phyloP scores from a whole-genome alignment of 257 asterid genomes.

The Forsythia viridissima region DNA sequence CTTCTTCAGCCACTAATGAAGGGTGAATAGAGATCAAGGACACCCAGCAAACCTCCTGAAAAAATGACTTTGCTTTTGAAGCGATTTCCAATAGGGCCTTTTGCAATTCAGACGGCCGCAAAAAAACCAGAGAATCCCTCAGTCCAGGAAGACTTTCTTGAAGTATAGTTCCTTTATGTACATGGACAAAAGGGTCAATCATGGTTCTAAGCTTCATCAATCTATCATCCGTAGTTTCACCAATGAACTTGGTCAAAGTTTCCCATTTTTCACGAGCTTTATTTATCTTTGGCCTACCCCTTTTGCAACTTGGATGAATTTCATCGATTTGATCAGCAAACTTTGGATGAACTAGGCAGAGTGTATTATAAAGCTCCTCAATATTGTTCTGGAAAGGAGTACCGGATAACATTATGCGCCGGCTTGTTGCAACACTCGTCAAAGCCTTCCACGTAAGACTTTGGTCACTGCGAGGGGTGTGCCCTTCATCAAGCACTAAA shows the following conservation, averaged over 20 bases:
- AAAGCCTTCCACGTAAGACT: conserved; percentile 61
- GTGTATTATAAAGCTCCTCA: conserved; percentile 64
- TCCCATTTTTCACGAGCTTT: conserved; percentile 30
- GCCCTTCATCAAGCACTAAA: conserved; percentile 86
- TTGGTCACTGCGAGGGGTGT: conserved; percentile 66
- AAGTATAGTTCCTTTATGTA: conserved; percentile 59
- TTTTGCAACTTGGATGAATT: neutral
- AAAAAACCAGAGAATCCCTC: conserved; percentile 47
- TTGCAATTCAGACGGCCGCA: conserved; percentile 56
- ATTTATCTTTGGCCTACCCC: neutral
- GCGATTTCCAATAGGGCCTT: conserved; percentile 33
- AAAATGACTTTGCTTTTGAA: neutral
- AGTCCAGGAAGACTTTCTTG: conserved; percentile 60
- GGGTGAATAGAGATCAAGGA: conserved; percentile 75
- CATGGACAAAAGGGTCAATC: conserved; percentile 69
- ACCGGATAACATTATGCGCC: conserved; percentile 78
- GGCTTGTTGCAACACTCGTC: conserved; percentile 44
- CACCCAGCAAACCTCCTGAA: conserved; percentile 22
- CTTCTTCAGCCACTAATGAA: conserved; percentile 27
- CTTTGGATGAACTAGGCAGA: conserved; percentile 60
- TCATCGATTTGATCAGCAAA: conserved; percentile 27
- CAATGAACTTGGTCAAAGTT: conserved; percentile 34
- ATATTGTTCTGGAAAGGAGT: conserved; percentile 84
- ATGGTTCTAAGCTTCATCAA: conserved; percentile 42
- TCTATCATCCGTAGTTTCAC: conserved; percentile 18